Conservation (phyloP, 2,329 filamentous ascomycete genomes). For the Colletotrichum chlorophyti region DNA sequence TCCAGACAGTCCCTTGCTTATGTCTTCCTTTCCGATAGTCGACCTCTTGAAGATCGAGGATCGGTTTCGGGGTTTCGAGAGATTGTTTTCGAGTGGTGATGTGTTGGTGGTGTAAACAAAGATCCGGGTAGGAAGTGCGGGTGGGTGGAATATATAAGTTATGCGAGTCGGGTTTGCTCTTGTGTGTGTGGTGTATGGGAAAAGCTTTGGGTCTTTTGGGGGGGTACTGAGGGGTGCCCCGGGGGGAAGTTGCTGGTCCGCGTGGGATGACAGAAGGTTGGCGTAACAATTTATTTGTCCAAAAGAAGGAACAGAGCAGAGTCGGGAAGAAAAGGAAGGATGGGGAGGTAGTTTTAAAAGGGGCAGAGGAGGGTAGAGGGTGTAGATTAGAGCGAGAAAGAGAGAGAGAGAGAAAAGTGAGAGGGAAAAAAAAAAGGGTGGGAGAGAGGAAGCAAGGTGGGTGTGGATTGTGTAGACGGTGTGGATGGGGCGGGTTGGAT, state of each 20-base stretch:
- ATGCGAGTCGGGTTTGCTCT: conserved; percentile 2
- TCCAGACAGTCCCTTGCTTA: background rate
- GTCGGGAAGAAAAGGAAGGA: conserved; percentile 20
- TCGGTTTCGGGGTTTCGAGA: background rate
- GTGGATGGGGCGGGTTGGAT: conserved; percentile 22
- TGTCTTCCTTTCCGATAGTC: background rate
- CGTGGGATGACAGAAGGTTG: conserved; percentile 24
- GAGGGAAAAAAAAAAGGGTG: conserved; percentile 16
- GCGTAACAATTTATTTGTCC: conserved; percentile 26
- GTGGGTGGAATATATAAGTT: conserved; percentile 20
- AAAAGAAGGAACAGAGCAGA: conserved; percentile 19
- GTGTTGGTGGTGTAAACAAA: background rate
- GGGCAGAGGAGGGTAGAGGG: conserved; percentile 11
- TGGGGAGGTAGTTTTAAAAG: conserved; percentile 29
- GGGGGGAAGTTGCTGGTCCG: conserved; percentile 15
- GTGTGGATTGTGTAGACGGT: conserved; percentile 21
- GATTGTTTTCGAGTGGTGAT: background rate
- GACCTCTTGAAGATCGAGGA: background rate
- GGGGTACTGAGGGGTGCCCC: conserved; percentile 13
- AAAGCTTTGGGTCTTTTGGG: conserved; percentile 24
- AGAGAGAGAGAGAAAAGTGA: conserved; percentile 4
- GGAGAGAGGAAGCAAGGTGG: conserved; percentile 9
- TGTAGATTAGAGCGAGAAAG: conserved; percentile 4
- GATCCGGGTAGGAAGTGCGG: background rate
- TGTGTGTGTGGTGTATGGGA: background rate